Evolutionary conservation across 2,329 filamentous ascomycete genomes (phyloP).

Genomic region (Bipolaris victoriae): DNA sequence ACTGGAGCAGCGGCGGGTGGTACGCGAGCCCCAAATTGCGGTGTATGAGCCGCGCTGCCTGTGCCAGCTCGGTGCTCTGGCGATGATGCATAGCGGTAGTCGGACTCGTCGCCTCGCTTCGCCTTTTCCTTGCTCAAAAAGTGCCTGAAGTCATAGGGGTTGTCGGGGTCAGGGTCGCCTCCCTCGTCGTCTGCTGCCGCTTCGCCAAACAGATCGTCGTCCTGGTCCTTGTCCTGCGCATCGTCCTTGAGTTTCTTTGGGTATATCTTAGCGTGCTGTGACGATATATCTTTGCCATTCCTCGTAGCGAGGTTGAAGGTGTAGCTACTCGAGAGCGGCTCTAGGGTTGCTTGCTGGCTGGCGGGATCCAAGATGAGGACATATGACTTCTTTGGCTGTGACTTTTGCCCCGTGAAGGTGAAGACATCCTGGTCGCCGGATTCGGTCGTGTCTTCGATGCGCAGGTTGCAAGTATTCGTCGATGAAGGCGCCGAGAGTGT

Average conservation of each 20-base stretch:
- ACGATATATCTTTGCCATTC: constrained; percentile 67
- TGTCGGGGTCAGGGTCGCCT: constrained; percentile 50
- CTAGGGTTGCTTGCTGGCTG: constrained; percentile 78
- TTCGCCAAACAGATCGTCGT: constrained; percentile 41
- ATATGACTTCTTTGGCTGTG: constrained; percentile 43
- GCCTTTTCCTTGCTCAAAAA: constrained; percentile 46
- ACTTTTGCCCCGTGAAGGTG: constrained; percentile 50
- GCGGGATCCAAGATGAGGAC: constrained; percentile 76
- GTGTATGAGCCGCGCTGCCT: constrained; percentile 40
- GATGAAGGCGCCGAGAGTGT: constrained; percentile 33
- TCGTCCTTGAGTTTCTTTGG: constrained; percentile 34
- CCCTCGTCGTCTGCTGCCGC: constrained; percentile 38
- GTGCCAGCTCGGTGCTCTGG: constrained; percentile 41
- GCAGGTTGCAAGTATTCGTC: constrained; percentile 37
- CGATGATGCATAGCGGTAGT: constrained; percentile 34
- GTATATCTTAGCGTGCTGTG: constrained; percentile 70
- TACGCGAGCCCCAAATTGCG: constrained; percentile 33
- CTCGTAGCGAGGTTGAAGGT: constrained; percentile 84
- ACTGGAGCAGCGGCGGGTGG: constrained; percentile 18
- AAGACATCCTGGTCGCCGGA: constrained; percentile 44
- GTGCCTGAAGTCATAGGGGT: constrained; percentile 59
- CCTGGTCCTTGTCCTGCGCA: constrained; percentile 36
- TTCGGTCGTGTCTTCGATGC: constrained; percentile 34
- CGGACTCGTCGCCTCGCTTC: constrained; percentile 44
- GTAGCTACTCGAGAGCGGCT: constrained; percentile 80